Conservation (phyloP, 2,329 filamentous ascomycete species). For the Calonectria honghensis region DNA sequence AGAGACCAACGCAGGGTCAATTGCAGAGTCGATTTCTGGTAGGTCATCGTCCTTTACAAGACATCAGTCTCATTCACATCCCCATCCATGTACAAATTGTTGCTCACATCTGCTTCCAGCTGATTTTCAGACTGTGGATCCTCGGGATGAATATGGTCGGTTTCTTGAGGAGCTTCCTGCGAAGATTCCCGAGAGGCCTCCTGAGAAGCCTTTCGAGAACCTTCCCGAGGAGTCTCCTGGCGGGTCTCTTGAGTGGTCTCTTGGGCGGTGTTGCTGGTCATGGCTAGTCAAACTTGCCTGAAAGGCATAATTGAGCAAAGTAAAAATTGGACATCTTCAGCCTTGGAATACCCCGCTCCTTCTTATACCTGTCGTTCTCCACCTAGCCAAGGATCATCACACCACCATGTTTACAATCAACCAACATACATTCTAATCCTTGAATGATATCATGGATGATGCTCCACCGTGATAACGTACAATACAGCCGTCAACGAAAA, state of each 20-base stretch:
- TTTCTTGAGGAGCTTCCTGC: neutral
- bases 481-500: neutral
- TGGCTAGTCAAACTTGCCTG: neutral
- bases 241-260: neutral
- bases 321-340: neutral
- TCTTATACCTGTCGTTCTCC: neutral
- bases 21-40: neutral
- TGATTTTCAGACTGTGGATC: neutral
- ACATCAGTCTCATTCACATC: neutral
- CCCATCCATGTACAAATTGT: no score
- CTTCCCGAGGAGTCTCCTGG: neutral
- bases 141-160: neutral
- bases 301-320: neutral
- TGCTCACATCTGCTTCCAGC: neutral
- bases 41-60: neutral
- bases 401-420: neutral
- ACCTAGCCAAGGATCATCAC: neutral
- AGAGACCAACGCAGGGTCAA: neutral
- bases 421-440: neutral
- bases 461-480: neutral
- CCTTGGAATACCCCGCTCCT: neutral
- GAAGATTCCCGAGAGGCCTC: no score
- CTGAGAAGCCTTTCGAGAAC: no score
- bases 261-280: neutral
- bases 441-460: neutral